Evolutionary conservation across 805 yeast species (phyloP).

Genomic region (Peterozyma toletana): DNA sequence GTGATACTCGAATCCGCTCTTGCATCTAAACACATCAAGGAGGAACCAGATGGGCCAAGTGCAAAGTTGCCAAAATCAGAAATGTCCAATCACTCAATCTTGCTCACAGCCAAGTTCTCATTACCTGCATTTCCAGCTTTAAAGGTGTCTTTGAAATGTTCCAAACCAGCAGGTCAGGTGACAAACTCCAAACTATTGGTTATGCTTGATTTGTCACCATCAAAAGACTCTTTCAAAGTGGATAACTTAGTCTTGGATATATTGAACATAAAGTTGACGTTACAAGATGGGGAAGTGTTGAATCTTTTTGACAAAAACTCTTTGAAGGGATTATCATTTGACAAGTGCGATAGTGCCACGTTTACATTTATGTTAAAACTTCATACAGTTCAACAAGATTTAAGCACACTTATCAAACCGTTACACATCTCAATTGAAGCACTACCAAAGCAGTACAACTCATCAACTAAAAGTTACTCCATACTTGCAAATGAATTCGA

Average conservation of each 20-base stretch:
- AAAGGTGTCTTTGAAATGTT: constrained; percentile 6
- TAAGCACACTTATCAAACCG: constrained; percentile 3
- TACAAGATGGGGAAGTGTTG: constrained; percentile 8
- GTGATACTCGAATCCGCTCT: not conserved
- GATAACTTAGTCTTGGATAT: constrained; percentile 4
- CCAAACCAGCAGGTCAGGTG: constrained; percentile 6
- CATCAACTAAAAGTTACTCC: not conserved
- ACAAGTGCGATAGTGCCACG: constrained; percentile 2
- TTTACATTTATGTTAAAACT: constrained; percentile 3
- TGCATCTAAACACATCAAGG: not conserved
- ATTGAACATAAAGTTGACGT: constrained; percentile 2
- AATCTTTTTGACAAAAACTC: constrained; percentile 2
- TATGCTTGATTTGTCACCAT: constrained; percentile 5
- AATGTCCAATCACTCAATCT: not conserved
- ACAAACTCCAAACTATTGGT: constrained; percentile 6
- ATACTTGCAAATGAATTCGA: constrained; percentile 13
- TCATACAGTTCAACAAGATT: not conserved
- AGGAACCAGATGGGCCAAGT: not conserved
- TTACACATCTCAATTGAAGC: constrained; percentile 5
- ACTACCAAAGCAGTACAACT: not conserved
- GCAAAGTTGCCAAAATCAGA: not conserved
- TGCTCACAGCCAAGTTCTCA: constrained; percentile 2
- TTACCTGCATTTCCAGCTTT: constrained; percentile 6
- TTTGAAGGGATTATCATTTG: constrained; percentile 1
- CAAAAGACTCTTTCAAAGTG: constrained; percentile 4